Evolutionary conservation across 2,329 filamentous ascomycete genomes (phyloP).

Genomic region (Fusarium neocosmosporiellum): DNA sequence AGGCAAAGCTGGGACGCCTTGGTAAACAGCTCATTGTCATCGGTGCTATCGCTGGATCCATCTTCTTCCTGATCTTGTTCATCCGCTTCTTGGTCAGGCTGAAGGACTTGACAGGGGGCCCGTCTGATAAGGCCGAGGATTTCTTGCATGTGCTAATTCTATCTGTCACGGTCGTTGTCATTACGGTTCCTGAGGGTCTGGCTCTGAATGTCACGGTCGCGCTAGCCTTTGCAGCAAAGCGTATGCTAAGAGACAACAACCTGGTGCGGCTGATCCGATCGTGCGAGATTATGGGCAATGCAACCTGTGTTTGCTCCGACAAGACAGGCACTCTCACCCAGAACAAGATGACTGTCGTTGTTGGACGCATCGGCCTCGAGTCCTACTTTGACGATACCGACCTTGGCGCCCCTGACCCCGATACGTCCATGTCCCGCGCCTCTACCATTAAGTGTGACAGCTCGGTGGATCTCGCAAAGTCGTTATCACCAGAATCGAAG

Average conservation of each 20-base stretch:
- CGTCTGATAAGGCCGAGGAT: constrained; percentile 64
- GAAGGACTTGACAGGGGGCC: constrained; percentile 50
- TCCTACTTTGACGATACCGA: constrained; percentile 52
- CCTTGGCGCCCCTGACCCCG: constrained; percentile 25
- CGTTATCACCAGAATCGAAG: constrained; percentile 49
- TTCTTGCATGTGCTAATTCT: constrained; percentile 70
- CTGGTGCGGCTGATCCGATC: constrained; percentile 68
- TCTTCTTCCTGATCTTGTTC: constrained; percentile 56
- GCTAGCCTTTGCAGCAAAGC: constrained; percentile 70
- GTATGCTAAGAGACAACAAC: constrained; percentile 73
- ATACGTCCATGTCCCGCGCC: constrained; percentile 35
- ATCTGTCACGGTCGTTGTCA: constrained; percentile 68
- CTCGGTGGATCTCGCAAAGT: constrained; percentile 44
- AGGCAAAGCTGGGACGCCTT: constrained; percentile 80
- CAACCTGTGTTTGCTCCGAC: constrained; percentile 72
- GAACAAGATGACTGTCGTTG: constrained; percentile 71
- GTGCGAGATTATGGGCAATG: constrained; percentile 73
- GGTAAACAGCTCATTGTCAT: constrained; percentile 76
- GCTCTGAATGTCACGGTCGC: constrained; percentile 71
- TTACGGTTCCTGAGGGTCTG: constrained; percentile 70
- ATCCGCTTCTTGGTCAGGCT: constrained; percentile 53
- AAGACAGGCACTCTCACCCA: constrained; percentile 75
- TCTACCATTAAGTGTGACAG: constrained; percentile 41
- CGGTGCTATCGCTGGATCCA: constrained; percentile 52
- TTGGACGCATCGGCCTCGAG: constrained; percentile 62